These are phyloP conservation scores for Cladosporium sp. DNA, from an alignment of 2,329 filamentous ascomycete genomes.

Conservation along the genomic window DNA sequence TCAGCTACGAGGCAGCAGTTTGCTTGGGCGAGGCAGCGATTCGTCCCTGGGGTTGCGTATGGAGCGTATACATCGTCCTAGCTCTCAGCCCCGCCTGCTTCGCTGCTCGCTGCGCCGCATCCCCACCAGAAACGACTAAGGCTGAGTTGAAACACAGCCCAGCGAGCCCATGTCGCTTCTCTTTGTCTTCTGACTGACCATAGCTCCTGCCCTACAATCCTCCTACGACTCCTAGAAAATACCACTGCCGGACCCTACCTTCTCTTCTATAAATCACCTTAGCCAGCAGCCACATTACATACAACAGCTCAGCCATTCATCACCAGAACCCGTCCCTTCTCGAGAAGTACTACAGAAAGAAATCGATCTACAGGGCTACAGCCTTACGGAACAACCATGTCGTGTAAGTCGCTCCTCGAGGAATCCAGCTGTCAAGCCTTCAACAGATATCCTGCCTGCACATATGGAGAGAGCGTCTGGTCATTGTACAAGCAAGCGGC, in stretches of 20 bases:
- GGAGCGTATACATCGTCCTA: neutral
- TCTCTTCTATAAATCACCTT: neutral
- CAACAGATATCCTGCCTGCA: neutral
- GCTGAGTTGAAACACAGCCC: constrained; percentile 10
- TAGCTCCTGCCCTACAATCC: neutral
- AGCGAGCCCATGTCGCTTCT: neutral
- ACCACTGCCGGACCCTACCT: neutral
- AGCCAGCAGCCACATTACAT: neutral
- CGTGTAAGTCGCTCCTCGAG: constrained; percentile 3
- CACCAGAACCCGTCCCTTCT: neutral
- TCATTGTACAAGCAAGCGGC: neutral
- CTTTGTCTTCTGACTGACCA: neutral
- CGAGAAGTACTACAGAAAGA: neutral
- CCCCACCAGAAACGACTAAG: constrained; percentile 9
- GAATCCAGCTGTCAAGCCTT: neutral
- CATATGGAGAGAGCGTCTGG: neutral
- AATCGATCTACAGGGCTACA: constrained; percentile 1
- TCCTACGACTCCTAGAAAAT: neutral
- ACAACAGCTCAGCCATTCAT: neutral
- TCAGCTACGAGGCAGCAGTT: neutral
- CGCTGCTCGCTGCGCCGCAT: neutral
- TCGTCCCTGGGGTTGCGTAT: neutral
- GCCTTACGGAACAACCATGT: constrained; percentile 10
- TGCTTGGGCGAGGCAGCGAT: neutral
- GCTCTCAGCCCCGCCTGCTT: neutral